phyloP scores from a whole-genome alignment of 228 moss, liverwort and hornwort genomes.

The Sphagnum magellanicum region DNA sequence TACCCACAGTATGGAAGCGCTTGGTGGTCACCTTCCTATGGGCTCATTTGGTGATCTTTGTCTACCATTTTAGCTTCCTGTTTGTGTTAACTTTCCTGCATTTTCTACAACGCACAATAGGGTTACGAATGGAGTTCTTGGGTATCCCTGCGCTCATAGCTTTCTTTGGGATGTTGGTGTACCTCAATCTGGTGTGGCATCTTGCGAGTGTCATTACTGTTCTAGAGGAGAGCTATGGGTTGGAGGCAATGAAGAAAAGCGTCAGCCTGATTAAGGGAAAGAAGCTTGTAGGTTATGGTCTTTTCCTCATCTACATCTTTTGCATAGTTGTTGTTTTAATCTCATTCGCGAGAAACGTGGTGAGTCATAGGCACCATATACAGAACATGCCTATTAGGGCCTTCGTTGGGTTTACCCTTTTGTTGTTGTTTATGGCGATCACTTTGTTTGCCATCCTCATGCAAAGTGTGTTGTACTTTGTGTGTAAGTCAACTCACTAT shows the following conservation, averaged over 20 bases:
- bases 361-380: constrained; percentile 25
- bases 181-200: constrained; percentile 75
- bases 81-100: constrained; percentile 29
- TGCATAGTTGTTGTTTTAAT: constrained; percentile 37
- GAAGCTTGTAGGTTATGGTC: constrained; percentile 29
- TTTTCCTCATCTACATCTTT: constrained; percentile 43
- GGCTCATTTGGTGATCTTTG: constrained; percentile 60
- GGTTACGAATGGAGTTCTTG: constrained; percentile 16
- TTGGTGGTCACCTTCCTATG: constrained; percentile 80
- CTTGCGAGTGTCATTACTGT: constrained; percentile 83
- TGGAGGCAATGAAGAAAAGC: constrained; percentile 75
- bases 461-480: constrained; percentile 84
- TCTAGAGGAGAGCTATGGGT: constrained; percentile 72
- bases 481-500: constrained; percentile 79
- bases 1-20: constrained; percentile 94
- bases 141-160: constrained; percentile 12
- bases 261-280: constrained; percentile 79
- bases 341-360: constrained; percentile 33
- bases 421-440: constrained; percentile 59
- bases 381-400: constrained; percentile 43
- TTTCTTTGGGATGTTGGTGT: constrained; percentile 37
- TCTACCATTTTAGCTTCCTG: constrained; percentile 49
- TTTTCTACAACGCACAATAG: constrained; percentile 22
- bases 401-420: constrained; percentile 31
- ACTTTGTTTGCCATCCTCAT: constrained; percentile 69